Percentiles rank a stretch among this genome's conserved stretches.
Evolutionary conservation across 306 rosid species (phyloP).

Genomic region (Vicia faba): DNA sequence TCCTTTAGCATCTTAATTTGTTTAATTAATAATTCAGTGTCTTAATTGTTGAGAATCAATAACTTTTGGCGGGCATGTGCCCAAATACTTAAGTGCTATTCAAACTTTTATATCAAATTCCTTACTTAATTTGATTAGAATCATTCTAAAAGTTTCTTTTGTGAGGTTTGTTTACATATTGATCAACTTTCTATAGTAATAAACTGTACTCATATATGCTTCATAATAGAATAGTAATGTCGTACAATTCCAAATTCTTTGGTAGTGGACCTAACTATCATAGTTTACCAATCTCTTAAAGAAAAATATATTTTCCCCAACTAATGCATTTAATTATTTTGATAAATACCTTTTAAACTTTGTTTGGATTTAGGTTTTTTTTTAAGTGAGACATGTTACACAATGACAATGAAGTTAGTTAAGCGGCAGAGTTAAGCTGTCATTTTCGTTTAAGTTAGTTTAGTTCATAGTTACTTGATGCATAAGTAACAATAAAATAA

Average conservation of each 20-base stretch:
- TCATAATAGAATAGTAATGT: slow-evolving; percentile 11
- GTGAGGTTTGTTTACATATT: slow-evolving; percentile 34
- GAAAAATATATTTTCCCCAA: no score
- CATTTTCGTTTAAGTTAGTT: no score
- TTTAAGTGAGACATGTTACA: no score
- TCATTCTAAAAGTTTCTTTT: slow-evolving; percentile 38
- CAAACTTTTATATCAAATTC: slow-evolving; percentile 29
- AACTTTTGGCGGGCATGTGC: slow-evolving; percentile 43
- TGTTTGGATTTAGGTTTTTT: no score
- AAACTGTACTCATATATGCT: slow-evolving; percentile 32
- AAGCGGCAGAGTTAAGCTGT: no score
- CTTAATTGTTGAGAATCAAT: slow-evolving; percentile 32
- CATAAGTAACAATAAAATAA: no score
- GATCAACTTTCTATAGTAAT: slow-evolving; percentile 26
- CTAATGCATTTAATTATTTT: no score
- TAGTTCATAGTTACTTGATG: no score
- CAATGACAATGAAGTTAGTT: no score
- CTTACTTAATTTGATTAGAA: slow-evolving; percentile 34
- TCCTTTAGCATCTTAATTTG: slow-evolving; percentile 36
- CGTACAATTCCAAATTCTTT: slow-evolving; percentile 25
- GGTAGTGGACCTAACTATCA: slow-evolving; percentile 15
- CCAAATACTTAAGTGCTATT: slow-evolving; percentile 30
- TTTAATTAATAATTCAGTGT: not conserved
- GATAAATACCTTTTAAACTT: no score
- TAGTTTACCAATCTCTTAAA: not conserved